Conservation (phyloP, 2,329 filamentous ascomycete species). For the Hymenoscyphus repandus region DNA sequence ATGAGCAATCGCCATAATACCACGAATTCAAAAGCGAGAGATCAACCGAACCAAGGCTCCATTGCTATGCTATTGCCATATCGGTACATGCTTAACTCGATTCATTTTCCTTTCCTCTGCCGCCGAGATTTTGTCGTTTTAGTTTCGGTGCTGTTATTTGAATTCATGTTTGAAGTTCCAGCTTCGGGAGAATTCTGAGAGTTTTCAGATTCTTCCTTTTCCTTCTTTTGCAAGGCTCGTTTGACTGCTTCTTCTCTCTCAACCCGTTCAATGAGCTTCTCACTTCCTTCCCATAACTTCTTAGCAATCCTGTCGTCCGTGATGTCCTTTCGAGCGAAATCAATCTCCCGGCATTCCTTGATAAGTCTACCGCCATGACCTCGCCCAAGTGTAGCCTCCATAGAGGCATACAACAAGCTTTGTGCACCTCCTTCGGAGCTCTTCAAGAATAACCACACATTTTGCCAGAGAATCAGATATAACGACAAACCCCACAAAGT, state of each 20-base stretch:
- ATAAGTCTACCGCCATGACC: slow-evolving; percentile 65
- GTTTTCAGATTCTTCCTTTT: slow-evolving; percentile 32
- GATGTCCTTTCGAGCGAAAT: slow-evolving; percentile 67
- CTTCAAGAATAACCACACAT: slow-evolving; percentile 87
- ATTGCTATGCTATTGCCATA: slow-evolving; percentile 4
- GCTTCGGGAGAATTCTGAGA: slow-evolving; percentile 19
- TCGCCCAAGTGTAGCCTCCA: slow-evolving; percentile 69
- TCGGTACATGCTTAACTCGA: not conserved
- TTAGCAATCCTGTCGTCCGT: slow-evolving; percentile 75
- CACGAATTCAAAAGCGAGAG: not conserved
- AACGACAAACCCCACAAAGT: slow-evolving; percentile 72
- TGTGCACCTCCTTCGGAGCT: slow-evolving; percentile 79
- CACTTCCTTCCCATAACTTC: slow-evolving; percentile 84
- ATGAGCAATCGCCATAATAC: not conserved
- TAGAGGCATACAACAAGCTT: slow-evolving; percentile 76
- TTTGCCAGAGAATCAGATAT: slow-evolving; percentile 72
- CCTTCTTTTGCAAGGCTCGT: slow-evolving; percentile 34
- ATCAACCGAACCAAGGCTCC: not conserved
- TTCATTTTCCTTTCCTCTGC: slow-evolving; percentile 26
- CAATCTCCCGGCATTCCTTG: slow-evolving; percentile 81
- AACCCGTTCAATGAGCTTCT: slow-evolving; percentile 72
- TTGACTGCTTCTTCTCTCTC: slow-evolving; percentile 73
- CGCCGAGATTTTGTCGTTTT: slow-evolving; percentile 27
- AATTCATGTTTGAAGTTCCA: slow-evolving; percentile 34
- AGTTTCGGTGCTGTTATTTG: slow-evolving; percentile 28